Conservation (phyloP, 345 rosid genomes). For the Rhodamnia rubescens region DNA sequence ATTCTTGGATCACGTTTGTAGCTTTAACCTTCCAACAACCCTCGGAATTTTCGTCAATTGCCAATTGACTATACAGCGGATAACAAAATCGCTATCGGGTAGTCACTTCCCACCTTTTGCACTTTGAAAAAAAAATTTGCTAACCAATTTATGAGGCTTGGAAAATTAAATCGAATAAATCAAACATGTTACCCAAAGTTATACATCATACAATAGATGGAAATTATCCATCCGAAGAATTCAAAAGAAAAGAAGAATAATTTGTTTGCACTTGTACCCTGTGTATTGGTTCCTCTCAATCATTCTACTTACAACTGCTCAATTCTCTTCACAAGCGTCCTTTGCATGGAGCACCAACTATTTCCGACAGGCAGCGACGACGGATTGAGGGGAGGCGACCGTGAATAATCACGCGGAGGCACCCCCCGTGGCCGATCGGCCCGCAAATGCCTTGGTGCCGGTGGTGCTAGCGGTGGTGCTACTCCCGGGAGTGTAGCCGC, state of each 20-base stretch:
- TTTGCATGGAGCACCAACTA: background rate
- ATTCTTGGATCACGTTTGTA: background rate
- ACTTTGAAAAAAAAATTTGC: background rate
- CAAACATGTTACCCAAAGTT: background rate
- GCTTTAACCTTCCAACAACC: background rate
- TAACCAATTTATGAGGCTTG: background rate
- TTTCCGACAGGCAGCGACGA: background rate
- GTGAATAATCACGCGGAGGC: background rate
- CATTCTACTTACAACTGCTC: background rate
- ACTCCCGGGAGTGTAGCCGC: background rate
- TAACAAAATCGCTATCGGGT: background rate
- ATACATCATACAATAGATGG: background rate
- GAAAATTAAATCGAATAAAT: background rate
- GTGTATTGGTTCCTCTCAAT: background rate
- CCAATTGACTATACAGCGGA: background rate
- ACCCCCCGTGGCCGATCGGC: background rate
- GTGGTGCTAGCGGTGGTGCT: background rate
- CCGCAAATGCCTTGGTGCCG: background rate
- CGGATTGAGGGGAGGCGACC: background rate
- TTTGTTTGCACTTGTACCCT: background rate
- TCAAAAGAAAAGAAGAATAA: background rate
- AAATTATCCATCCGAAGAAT: background rate
- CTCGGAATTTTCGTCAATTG: background rate
- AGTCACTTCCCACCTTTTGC: background rate
- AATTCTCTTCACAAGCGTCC: background rate